Percentiles rank a stretch among this genome's conserved stretches.
Conservation (phyloP, 805 yeast species). For the Helenozyma baotianmanensis region DNA sequence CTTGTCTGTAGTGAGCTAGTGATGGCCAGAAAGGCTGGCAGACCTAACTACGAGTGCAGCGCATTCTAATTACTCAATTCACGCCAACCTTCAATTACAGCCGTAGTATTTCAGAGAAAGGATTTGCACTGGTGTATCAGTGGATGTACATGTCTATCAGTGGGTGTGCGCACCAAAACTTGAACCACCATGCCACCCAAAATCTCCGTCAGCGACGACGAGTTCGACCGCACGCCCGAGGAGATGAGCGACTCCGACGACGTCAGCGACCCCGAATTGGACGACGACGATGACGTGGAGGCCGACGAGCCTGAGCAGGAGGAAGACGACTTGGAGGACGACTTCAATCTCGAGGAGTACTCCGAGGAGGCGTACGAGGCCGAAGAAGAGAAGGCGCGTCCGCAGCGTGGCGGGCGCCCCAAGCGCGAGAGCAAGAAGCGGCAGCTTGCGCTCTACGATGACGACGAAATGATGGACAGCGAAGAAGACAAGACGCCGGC, state of each 20-base stretch:
- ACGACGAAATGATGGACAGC: slow-evolving; percentile 28
- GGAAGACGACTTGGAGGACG: slow-evolving; percentile 9
- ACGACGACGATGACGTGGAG: slow-evolving; percentile 8
- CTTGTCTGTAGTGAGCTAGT: too few relatives aligned
- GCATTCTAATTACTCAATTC: too few relatives aligned
- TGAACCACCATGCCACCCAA: slow-evolving; percentile 5
- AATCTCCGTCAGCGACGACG: slow-evolving; percentile 12
- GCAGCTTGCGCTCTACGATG: slow-evolving; percentile 35
- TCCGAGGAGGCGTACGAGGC: slow-evolving; percentile 8
- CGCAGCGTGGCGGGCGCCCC: slow-evolving; percentile 9
- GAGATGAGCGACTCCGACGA: slow-evolving; percentile 13
- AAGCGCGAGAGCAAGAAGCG: slow-evolving; percentile 30
- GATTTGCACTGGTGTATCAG: too few relatives aligned
- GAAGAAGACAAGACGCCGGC: slow-evolving; percentile 20
- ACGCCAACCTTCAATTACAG: too few relatives aligned
- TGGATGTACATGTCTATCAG: too few relatives aligned
- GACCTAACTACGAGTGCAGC: too few relatives aligned
- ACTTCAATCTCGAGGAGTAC: slow-evolving; percentile 5
- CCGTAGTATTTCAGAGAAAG: too few relatives aligned
- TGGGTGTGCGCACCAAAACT: too few relatives aligned
- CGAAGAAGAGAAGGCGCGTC: slow-evolving; percentile 7
- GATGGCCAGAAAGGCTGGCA: too few relatives aligned
- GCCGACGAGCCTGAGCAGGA: slow-evolving; percentile 7
- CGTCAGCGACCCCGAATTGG: slow-evolving; percentile 8
- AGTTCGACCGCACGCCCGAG: slow-evolving; percentile 4